Conservation (phyloP, 441 rosid species). For the Bruguiera hainesii region DNA sequence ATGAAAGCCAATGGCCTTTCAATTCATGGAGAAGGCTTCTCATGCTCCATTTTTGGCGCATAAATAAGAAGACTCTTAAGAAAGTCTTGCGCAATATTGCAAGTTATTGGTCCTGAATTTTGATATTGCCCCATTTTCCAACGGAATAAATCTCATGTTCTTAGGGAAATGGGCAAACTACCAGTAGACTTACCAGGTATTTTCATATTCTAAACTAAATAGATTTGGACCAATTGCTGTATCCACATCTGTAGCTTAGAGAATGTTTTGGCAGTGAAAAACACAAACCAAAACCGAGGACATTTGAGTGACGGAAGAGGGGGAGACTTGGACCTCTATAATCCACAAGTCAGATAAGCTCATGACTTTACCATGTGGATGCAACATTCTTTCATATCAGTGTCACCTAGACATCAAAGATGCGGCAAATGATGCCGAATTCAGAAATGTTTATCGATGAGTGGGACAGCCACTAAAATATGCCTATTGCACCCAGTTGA, state of each 20-base stretch:
- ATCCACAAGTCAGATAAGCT: neutral
- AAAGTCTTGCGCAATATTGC: no score
- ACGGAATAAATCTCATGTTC: no score
- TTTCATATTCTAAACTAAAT: neutral
- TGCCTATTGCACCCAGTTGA: slow-evolving; percentile 1
- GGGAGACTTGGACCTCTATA: neutral
- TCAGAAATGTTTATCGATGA: slow-evolving; percentile 3
- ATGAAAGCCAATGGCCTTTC: no score
- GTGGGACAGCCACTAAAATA: slow-evolving; percentile 20
- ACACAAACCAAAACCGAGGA: neutral
- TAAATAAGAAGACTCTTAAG: no score
- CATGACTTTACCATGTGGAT: slow-evolving; percentile 21
- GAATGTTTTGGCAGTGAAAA: neutral
- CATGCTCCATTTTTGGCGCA: no score
- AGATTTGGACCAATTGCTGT: neutral
- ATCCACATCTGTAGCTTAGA: neutral
- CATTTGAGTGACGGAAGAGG: slow-evolving; percentile 5
- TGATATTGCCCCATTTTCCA: no score
- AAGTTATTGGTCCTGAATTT: no score
- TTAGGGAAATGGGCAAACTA: no score
- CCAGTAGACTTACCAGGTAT: no score
- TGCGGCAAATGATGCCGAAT: slow-evolving; percentile 28
- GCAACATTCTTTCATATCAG: slow-evolving; percentile 27
- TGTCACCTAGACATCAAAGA: slow-evolving; percentile 19
- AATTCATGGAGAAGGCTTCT: no score